Percentiles rank a stretch among this genome's conserved stretches.
Evolutionary conservation across 129 eudicot genomes (phyloP).

Genomic region (Sambucus nigra): DNA sequence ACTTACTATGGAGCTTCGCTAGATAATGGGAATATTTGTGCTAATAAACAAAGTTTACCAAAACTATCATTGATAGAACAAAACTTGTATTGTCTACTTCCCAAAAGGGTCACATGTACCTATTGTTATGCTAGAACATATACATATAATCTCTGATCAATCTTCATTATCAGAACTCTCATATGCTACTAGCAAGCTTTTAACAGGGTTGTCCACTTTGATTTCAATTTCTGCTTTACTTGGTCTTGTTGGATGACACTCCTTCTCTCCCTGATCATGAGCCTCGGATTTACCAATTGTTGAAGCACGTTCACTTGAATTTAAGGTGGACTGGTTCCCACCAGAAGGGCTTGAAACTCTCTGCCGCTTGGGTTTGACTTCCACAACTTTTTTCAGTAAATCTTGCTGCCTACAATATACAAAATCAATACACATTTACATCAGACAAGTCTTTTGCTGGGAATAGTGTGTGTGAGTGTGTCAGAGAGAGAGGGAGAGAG

Average conservation of each 20-base stretch:
- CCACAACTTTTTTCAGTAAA: constrained; percentile 75
- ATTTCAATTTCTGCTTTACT: constrained; percentile 15
- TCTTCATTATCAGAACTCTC: constrained; percentile 77
- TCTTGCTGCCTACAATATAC: constrained; percentile 90
- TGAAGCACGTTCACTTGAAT: constrained; percentile 13
- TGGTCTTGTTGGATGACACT: constrained; percentile 2
- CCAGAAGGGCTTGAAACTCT: constrained; percentile 35
- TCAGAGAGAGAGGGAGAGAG: constrained; percentile 16
- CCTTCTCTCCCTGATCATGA: constrained; percentile 20
- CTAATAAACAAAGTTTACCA: neutral
- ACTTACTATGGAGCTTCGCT: neutral
- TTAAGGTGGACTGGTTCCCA: constrained; percentile 9
- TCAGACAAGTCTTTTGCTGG: neutral
- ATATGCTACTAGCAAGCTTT: constrained; percentile 70
- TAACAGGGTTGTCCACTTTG: constrained; percentile 44
- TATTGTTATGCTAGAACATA: constrained; percentile 17
- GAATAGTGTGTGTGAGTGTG: constrained; percentile 1
- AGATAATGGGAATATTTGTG: constrained; percentile 4
- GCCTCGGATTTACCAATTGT: constrained; percentile 12
- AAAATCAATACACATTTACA: neutral
- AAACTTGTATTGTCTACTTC: constrained; percentile 1
- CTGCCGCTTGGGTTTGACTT: constrained; percentile 74
- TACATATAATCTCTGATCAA: constrained; percentile 14
- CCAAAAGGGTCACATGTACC: constrained; percentile 13
- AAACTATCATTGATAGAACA: neutral